phyloP scores from a whole-genome alignment of 495 filamentous ascomycete genomes.

The Penicillium pulvis region DNA sequence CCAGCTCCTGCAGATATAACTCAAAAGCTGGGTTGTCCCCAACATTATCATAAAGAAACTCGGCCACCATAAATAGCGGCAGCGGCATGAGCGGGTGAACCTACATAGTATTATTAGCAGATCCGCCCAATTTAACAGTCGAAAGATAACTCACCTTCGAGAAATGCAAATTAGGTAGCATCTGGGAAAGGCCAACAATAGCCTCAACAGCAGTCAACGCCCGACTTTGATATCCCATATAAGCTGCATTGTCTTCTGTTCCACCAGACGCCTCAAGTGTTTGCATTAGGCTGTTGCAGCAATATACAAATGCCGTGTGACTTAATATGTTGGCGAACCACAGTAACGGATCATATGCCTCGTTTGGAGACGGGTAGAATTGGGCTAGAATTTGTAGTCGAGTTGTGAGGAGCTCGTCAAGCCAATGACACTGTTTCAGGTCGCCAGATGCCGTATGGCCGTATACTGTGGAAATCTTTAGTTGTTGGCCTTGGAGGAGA shows the following conservation, averaged over 20 bases:
- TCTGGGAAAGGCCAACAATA: not conserved
- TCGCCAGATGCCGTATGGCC: too few relatives aligned
- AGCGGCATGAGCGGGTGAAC: not conserved
- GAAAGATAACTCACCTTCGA: not conserved
- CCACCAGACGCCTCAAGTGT: not conserved
- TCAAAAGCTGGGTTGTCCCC: not conserved
- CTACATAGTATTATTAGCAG: not conserved
- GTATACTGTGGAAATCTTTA: slow-evolving; percentile 28
- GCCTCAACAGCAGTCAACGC: slow-evolving; percentile 21
- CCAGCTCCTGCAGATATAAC: not conserved
- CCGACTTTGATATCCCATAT: not conserved
- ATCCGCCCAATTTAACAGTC: too few relatives aligned
- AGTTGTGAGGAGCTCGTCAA: too few relatives aligned
- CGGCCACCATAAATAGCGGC: not conserved
- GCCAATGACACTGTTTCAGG: too few relatives aligned
- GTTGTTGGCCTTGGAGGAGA: slow-evolving; percentile 44
- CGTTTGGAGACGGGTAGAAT: slow-evolving; percentile 8
- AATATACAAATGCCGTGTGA: slow-evolving; percentile 43
- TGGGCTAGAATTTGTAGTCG: too few relatives aligned
- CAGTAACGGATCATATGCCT: slow-evolving; percentile 46
- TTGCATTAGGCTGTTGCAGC: slow-evolving; percentile 24
- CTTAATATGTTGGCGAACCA: slow-evolving; percentile 44
- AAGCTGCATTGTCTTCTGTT: not conserved
- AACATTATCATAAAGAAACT: not conserved
- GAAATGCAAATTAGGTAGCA: slow-evolving; percentile 25